Conservation (phyloP, 2,329 filamentous ascomycete genomes). For the Camptophora hylomeconis region DNA sequence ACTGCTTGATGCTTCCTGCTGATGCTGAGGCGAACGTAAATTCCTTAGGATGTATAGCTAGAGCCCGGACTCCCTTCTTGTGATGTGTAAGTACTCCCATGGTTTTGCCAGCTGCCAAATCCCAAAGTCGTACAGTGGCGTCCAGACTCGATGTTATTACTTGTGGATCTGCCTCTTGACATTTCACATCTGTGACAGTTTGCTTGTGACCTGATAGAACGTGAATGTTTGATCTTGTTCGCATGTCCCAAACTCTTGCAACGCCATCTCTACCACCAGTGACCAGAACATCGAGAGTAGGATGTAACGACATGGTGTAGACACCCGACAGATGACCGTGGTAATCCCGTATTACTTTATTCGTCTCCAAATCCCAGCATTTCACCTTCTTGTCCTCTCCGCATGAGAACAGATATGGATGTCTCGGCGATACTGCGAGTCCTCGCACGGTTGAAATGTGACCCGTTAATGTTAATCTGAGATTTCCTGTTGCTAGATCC, state of each 20-base stretch:
- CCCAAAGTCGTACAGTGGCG: slow-evolving; percentile 83
- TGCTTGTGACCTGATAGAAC: slow-evolving; percentile 82
- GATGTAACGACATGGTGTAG: slow-evolving; percentile 85
- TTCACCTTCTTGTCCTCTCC: slow-evolving; percentile 99
- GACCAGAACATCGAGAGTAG: slow-evolving; percentile 84
- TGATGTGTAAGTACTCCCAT: slow-evolving; percentile 95
- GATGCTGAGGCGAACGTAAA: slow-evolving; percentile 94
- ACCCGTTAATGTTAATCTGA: slow-evolving; percentile 76
- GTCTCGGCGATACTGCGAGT: slow-evolving; percentile 78
- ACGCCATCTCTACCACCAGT: slow-evolving; percentile 92
- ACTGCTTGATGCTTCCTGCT: slow-evolving; percentile 93
- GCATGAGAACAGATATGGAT: slow-evolving; percentile 95
- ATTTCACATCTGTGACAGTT: slow-evolving; percentile 78
- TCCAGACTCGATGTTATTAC: slow-evolving; percentile 90
- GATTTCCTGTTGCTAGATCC: slow-evolving; percentile 80
- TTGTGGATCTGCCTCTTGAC: slow-evolving; percentile 92
- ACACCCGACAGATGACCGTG: slow-evolving; percentile 94
- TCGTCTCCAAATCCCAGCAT: slow-evolving; percentile 99
- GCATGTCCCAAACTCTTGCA: slow-evolving; percentile 96
- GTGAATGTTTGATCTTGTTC: slow-evolving; percentile 88
- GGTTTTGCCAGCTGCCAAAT: slow-evolving; percentile 87
- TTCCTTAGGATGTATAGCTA: slow-evolving; percentile 76
- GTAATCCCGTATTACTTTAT: slow-evolving; percentile 96
- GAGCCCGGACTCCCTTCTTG: slow-evolving; percentile 86
- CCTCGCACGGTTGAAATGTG: slow-evolving; percentile 91